These are phyloP conservation scores for Paramarasmius palmivorus DNA, from an alignment of 1,284 basidiomycete genomes.

Conservation along the genomic window DNA sequence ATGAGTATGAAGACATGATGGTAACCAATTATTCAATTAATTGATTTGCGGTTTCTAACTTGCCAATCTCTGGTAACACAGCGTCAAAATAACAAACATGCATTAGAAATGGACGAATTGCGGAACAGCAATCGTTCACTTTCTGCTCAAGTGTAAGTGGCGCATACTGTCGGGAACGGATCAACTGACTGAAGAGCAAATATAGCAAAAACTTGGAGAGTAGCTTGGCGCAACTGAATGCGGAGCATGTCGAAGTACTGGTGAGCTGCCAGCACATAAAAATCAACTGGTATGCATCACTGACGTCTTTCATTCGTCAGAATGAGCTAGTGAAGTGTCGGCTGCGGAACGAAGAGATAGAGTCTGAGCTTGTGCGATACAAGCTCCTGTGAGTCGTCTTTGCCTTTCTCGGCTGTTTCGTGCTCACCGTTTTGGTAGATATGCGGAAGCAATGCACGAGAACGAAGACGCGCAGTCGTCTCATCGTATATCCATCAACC, in stretches of 20 bases:
- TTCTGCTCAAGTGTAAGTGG: constrained; percentile 75
- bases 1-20: constrained; percentile 79
- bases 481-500: constrained; percentile 56
- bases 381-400: constrained; percentile 74
- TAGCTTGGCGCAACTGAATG: constrained; percentile 76
- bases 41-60: neutral
- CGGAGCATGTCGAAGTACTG: constrained; percentile 76
- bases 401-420: neutral
- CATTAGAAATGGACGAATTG: constrained; percentile 78
- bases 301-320: constrained; percentile 36
- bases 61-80: constrained; percentile 31
- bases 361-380: constrained; percentile 88
- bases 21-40: constrained; percentile 26
- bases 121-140: constrained; percentile 77
- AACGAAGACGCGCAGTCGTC: constrained; percentile 78
- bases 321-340: constrained; percentile 89
- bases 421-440: constrained; percentile 44
- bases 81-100: constrained; percentile 74
- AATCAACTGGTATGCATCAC: neutral
- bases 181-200: neutral
- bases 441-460: constrained; percentile 87
- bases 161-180: neutral
- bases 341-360: constrained; percentile 86
- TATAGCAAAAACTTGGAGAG: constrained; percentile 77
- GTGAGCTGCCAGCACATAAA: constrained; percentile 45